phyloP scores from a whole-genome alignment of 2,329 filamentous ascomycete species.

The Elsinoe necatrix region DNA sequence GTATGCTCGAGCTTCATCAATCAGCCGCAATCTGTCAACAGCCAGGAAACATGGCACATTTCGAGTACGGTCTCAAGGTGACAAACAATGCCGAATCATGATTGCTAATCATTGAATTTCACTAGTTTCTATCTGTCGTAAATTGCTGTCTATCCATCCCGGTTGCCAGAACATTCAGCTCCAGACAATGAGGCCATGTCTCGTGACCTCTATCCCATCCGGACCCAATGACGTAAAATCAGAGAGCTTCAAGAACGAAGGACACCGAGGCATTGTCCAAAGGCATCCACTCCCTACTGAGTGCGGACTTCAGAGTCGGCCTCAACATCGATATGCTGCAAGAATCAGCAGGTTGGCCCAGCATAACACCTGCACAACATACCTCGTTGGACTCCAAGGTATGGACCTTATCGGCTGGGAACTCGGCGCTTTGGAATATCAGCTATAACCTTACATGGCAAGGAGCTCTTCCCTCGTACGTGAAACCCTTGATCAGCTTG shows the following conservation, averaged over 20 bases:
- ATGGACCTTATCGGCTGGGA: slow-evolving; percentile 50
- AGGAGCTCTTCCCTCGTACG: slow-evolving; percentile 49
- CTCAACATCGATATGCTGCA: slow-evolving; percentile 65
- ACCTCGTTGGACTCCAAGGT: slow-evolving; percentile 58
- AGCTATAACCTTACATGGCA: background rate
- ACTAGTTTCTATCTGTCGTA: background rate
- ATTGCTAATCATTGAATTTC: background rate
- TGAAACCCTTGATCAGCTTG: slow-evolving; percentile 82
- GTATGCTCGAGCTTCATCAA: background rate
- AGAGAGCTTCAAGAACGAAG: background rate
- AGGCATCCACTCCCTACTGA: slow-evolving; percentile 42
- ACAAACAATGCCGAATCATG: background rate
- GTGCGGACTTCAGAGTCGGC: slow-evolving; percentile 60
- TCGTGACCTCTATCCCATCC: background rate
- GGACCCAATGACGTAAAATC: background rate
- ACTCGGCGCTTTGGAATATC: slow-evolving; percentile 38
- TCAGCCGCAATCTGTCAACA: background rate
- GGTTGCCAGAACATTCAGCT: no score
- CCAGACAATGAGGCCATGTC: background rate
- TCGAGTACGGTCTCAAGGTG: background rate
- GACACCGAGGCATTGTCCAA: background rate
- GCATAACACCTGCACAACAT: background rate
- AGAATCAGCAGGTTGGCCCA: background rate
- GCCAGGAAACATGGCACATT: background rate
- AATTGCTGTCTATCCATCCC: background rate